Conservation (phyloP, 768 basidiomycete genomes). For the Kwoniella sp. region DNA sequence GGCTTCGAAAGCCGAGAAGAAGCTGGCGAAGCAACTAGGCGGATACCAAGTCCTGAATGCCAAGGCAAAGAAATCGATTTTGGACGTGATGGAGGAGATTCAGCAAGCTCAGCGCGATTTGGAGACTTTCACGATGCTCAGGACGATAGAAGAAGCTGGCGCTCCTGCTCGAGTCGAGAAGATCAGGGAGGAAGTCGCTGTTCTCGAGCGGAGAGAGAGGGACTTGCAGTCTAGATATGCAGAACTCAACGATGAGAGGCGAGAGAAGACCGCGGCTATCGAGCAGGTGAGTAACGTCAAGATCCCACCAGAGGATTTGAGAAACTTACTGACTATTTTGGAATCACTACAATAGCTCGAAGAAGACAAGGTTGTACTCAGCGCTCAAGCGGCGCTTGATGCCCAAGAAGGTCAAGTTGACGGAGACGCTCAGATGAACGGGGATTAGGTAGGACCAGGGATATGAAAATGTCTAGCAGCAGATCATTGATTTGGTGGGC, state of each 20-base stretch:
- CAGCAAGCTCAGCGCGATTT: constrained; percentile 69
- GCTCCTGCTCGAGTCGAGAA: constrained; percentile 75
- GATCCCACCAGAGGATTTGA: no score
- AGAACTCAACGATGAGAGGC: constrained; percentile 71
- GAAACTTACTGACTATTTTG: no score
- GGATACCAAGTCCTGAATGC: constrained; percentile 81
- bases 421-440: constrained; percentile 36
- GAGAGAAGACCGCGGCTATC: constrained; percentile 47
- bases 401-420: constrained; percentile 37
- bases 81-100: constrained; percentile 64
- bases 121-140: constrained; percentile 76
- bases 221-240: constrained; percentile 78
- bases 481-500: neutral
- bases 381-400: constrained; percentile 54
- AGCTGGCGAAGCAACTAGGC: constrained; percentile 79
- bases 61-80: constrained; percentile 59
- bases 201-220: constrained; percentile 73
- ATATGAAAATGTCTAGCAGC: neutral
- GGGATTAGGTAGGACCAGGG: constrained; percentile 21
- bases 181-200: constrained; percentile 85
- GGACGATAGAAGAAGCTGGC: constrained; percentile 69
- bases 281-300: constrained; percentile 51
- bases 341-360: no score
- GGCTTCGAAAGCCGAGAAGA: constrained; percentile 85
- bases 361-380: constrained; percentile 63